A percentile compares a stretch with the other conserved stretches of the same genome.
phyloP scores from a whole-genome alignment of 495 filamentous ascomycete species.

The Penicillium macrosclerotiorum region DNA sequence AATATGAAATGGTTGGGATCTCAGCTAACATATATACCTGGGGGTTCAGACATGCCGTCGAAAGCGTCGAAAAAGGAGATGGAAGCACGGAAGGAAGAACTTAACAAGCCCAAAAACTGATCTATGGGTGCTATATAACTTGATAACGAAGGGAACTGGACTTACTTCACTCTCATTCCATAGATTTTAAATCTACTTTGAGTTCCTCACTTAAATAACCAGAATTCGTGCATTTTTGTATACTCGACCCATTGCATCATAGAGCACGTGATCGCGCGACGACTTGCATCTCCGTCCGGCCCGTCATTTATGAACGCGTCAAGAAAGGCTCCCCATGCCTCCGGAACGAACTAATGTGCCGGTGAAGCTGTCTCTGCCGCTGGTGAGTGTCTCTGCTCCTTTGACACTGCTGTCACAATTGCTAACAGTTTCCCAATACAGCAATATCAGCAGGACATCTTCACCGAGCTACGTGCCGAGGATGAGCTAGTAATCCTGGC shows the following conservation, averaged over 20 bases:
- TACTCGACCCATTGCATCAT: conserved; percentile 29
- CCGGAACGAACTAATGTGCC: conserved; percentile 59
- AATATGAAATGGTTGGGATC: too few species aligned
- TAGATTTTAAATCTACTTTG: neutral
- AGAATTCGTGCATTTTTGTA: neutral
- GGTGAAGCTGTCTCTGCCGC: conserved; percentile 89
- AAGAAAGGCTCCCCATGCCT: conserved; percentile 49
- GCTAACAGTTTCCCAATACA: conserved; percentile 26
- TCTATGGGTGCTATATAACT: too few species aligned
- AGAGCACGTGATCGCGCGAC: conserved; percentile 35
- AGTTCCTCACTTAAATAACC: too few species aligned
- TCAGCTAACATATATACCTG: conserved; percentile 6
- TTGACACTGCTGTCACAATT: neutral
- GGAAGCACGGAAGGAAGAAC: conserved; percentile 56
- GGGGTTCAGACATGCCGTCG: conserved; percentile 52
- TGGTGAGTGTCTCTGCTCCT: conserved; percentile 55
- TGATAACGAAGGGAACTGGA: too few species aligned
- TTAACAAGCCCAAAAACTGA: conserved; percentile 54
- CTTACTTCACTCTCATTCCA: too few species aligned
- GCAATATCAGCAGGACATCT: conserved; percentile 88
- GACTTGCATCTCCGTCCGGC: neutral
- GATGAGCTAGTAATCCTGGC: conserved; percentile 93
- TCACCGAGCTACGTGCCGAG: conserved; percentile 82
- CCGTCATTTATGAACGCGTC: conserved; percentile 20
- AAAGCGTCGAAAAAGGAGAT: conserved; percentile 67